Evolutionary conservation across 2,329 filamentous ascomycete species (phyloP).

Genomic region (Zymoseptoria crescenta): DNA sequence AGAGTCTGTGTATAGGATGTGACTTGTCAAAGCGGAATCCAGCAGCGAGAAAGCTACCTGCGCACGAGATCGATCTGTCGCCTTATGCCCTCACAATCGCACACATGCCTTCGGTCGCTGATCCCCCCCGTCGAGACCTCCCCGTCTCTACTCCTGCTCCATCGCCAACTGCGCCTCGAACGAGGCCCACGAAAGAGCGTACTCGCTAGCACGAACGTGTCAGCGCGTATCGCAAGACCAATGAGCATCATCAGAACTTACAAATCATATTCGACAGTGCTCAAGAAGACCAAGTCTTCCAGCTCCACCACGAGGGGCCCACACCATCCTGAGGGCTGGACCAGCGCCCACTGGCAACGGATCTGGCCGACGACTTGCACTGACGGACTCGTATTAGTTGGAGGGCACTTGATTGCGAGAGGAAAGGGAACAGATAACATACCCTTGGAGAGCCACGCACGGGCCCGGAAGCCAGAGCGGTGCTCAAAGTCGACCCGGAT

Average conservation of each 20-base stretch:
- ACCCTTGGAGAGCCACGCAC: not conserved
- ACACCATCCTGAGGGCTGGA: not conserved
- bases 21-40: not conserved
- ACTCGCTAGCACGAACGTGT: not conserved
- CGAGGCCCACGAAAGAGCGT: not conserved
- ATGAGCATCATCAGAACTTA: not conserved
- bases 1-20: too few species aligned
- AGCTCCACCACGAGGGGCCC: not conserved
- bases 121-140: not conserved
- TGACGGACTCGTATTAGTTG: not conserved
- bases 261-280: not conserved
- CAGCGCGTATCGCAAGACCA: not conserved
- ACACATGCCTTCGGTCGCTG: not conserved
- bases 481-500: not conserved
- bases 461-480: not conserved
- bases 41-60: not conserved
- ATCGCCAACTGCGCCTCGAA: not conserved
- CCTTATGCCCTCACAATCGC: not conserved
- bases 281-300: not conserved
- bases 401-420: not conserved
- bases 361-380: not conserved
- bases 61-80: not conserved
- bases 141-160: not conserved
- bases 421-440: not conserved
- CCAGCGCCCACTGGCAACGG: not conserved